phyloP scores from a whole-genome alignment of 78 protist genomes.

The Corallochytrium limacisporum region DNA sequence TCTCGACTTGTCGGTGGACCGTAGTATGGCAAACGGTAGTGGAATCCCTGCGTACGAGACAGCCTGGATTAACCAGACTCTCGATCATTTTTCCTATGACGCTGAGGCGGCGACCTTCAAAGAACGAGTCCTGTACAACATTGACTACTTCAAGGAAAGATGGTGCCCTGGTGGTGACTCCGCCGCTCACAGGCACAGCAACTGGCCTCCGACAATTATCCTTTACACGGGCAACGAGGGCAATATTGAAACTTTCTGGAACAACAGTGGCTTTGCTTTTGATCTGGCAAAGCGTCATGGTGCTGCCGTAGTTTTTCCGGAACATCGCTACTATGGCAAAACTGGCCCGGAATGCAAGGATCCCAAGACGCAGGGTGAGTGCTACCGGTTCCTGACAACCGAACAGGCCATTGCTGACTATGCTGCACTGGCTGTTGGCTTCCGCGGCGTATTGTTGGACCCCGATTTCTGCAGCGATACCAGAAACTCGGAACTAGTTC shows the following conservation, averaged over 20 bases:
- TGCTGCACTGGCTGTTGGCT: background rate
- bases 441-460: too few species aligned
- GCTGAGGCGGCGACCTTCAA: constrained; percentile 11
- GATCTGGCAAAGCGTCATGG: constrained; percentile 32
- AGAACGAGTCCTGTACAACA: constrained; percentile 15
- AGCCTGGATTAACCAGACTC: constrained; percentile 15
- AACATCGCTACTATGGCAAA: constrained; percentile 55
- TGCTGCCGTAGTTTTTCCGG: constrained; percentile 56
- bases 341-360: constrained; percentile 10
- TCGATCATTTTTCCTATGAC: constrained; percentile 44
- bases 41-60: too few species aligned
- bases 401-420: constrained; percentile 43
- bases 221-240: constrained; percentile 84
- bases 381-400: background rate
- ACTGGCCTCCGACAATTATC: constrained; percentile 24
- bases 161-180: background rate
- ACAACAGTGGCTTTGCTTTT: constrained; percentile 57
- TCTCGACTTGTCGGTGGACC: too few species aligned
- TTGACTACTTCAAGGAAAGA: constrained; percentile 8
- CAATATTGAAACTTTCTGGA: constrained; percentile 39
- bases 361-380: background rate
- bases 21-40: too few species aligned
- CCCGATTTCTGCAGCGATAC: too few species aligned
- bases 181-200: background rate
- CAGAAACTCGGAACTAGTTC: too few species aligned